phyloP scores from a whole-genome alignment of 208 protist species.

The Jaenimonas drosophilae region DNA sequence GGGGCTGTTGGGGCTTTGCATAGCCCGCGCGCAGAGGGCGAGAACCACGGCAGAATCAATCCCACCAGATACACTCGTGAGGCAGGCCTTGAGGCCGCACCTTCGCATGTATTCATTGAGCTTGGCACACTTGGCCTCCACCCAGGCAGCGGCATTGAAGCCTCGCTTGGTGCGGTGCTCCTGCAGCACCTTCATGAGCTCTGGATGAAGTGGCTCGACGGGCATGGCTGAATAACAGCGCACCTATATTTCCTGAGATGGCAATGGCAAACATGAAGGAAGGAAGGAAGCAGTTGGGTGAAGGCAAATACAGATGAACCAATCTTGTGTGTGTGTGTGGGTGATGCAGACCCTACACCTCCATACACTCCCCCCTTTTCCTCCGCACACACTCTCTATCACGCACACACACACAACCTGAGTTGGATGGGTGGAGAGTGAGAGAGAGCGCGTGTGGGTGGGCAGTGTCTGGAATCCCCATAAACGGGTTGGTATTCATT shows the following conservation, averaged over 20 bases:
- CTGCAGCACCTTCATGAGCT: conserved; percentile 48
- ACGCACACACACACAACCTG: no score
- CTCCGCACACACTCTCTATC: no score
- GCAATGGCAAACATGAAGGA: not conserved
- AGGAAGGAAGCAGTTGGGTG: conserved; percentile 1
- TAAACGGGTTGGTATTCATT: no score
- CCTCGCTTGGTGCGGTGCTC: conserved; percentile 51
- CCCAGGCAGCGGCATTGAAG: conserved; percentile 82
- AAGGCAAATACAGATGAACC: not conserved
- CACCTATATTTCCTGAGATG: no score
- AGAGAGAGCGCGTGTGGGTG: no score
- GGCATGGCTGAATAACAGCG: conserved; percentile 22
- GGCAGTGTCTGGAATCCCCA: no score
- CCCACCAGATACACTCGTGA: conserved; percentile 89
- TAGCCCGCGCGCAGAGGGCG: conserved; percentile 75
- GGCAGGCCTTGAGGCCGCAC: conserved; percentile 78
- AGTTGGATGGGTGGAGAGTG: no score
- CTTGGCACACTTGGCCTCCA: conserved; percentile 73
- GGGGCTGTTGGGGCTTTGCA: conserved; percentile 40
- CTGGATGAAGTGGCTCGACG: conserved; percentile 35
- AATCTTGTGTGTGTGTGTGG: no score
- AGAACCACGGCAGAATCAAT: conserved; percentile 92
- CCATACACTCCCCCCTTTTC: no score
- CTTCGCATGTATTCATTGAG: conserved; percentile 90
- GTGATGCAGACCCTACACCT: no score